Base-by-base conservation (phyloP, 306 rosid species). In the Dryas alaskensis region DNA sequence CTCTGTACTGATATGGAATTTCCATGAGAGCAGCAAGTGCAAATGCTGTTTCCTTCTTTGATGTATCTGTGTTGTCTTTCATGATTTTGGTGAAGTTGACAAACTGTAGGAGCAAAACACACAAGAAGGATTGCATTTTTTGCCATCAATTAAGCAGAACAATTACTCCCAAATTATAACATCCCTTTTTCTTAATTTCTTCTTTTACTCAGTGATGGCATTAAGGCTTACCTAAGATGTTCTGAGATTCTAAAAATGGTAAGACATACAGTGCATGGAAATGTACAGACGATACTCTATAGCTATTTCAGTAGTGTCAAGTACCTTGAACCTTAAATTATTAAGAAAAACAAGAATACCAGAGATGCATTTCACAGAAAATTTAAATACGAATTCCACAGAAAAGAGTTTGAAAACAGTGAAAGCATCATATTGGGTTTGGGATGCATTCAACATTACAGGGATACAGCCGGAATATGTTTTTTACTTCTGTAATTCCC, bases 11-110 rank as follows among this genome's bases (percentile, higher is more conserved):
- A 55, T 77, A 60, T 25, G 98, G 98, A 79, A 94, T 91, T 86
- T 94, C 98, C 98, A 94, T 94, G 25, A 94, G 96, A 27, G 97
- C 96, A 68, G 97, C 94, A 59, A 94, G 96, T 73, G 98, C 98
- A 81, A 94, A 94, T 51, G 86, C 89, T 59, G 97, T 70, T 86
- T 91, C 98, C 87, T 88, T 94, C 83, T 83, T 87, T 76, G 97
- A 88, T 69, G 82, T 70, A 48, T 88, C 92, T 43, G 67, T 79
- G 84, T 83, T 84, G 67, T 91, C 98, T 14, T 92, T 85, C 98
- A 88, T 94, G 83, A 94, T 87, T 77, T 88, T 91, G 67, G 95
- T 87, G 92, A 94, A 94, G 88, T 94, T 81, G 79, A 94, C 98
- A 79, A 94, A 94, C 98, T 94, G 81, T 74, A 17, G 52, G 70